Conservation (phyloP, 495 filamentous ascomycete genomes). For the Penicillium pulvis region DNA sequence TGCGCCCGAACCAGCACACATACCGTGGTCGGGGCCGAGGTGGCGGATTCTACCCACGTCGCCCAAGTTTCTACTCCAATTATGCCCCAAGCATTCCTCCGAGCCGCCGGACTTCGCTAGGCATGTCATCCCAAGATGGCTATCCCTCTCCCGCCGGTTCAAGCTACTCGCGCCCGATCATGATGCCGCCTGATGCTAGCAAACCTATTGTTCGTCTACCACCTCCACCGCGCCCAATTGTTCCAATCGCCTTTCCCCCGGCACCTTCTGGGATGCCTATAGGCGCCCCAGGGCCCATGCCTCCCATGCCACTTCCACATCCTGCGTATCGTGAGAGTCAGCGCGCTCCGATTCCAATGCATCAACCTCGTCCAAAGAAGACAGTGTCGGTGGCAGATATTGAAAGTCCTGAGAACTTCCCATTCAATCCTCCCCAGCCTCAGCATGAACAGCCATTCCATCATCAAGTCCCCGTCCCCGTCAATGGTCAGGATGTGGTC, state of each 20-base stretch:
- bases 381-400: slow-evolving; percentile 92
- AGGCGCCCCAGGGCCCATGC: slow-evolving; percentile 36
- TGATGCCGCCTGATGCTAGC: slow-evolving; percentile 56
- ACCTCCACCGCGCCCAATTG: slow-evolving; percentile 53
- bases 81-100: slow-evolving; percentile 84
- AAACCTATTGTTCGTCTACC: slow-evolving; percentile 89
- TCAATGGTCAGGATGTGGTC: slow-evolving; percentile 58
- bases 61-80: slow-evolving; percentile 77
- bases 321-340: slow-evolving; percentile 79
- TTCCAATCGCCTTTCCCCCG: slow-evolving; percentile 32
- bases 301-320: slow-evolving; percentile 51
- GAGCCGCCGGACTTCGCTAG: slow-evolving; percentile 89
- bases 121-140: slow-evolving; percentile 69
- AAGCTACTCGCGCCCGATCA: slow-evolving; percentile 66
- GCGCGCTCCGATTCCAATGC: slow-evolving; percentile 78
- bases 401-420: slow-evolving; percentile 75
- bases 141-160: slow-evolving; percentile 78
- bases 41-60: slow-evolving; percentile 70
- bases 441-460: slow-evolving; percentile 84
- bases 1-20: slow-evolving; percentile 88
- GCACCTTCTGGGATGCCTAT: slow-evolving; percentile 16
- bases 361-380: slow-evolving; percentile 95
- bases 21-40: slow-evolving; percentile 69
- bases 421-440: slow-evolving; percentile 71
- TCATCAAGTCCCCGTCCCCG: slow-evolving; percentile 77